phyloP scores from a whole-genome alignment of 495 filamentous ascomycete genomes.

The Hypoxylon cercidicola region DNA sequence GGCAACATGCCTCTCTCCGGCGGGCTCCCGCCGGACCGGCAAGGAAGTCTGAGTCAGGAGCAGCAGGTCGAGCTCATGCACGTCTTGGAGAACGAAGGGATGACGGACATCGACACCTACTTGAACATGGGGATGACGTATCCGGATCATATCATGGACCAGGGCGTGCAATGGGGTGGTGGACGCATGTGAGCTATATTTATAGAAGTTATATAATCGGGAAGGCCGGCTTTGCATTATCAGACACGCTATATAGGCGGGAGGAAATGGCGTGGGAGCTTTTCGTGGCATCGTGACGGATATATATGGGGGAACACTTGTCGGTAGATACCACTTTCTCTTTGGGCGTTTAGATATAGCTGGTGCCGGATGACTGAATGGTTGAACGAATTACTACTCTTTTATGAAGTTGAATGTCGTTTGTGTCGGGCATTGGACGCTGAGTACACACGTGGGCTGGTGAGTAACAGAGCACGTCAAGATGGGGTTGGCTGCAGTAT shows the following conservation, averaged over 20 bases:
- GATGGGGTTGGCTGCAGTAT: no score
- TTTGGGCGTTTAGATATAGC: constrained; percentile 33
- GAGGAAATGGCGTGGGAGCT: constrained; percentile 16
- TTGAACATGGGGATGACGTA: constrained; percentile 57
- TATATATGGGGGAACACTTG: constrained; percentile 31
- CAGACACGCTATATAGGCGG: background rate
- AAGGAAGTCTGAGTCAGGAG: constrained; percentile 73
- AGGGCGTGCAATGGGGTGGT: constrained; percentile 40
- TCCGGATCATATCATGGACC: constrained; percentile 29
- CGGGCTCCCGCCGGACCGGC: constrained; percentile 55
- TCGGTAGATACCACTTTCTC: constrained; percentile 41
- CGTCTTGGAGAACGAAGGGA: constrained; percentile 70
- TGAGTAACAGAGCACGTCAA: no score
- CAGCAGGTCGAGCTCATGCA: constrained; percentile 78
- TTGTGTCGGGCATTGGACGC: no score
- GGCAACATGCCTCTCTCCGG: constrained; percentile 41
- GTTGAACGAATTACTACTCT: constrained; percentile 7
- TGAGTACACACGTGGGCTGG: no score
- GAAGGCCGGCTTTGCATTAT: constrained; percentile 7
- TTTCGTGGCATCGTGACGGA: constrained; percentile 8
- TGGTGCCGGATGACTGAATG: constrained; percentile 14
- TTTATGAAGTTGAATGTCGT: no score
- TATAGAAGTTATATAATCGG: background rate
- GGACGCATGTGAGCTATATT: constrained; percentile 1
- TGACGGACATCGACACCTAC: constrained; percentile 69